Evolutionary conservation across 2,329 filamentous ascomycete species (phyloP).

Genomic region (Pestalotiopsis sp.): DNA sequence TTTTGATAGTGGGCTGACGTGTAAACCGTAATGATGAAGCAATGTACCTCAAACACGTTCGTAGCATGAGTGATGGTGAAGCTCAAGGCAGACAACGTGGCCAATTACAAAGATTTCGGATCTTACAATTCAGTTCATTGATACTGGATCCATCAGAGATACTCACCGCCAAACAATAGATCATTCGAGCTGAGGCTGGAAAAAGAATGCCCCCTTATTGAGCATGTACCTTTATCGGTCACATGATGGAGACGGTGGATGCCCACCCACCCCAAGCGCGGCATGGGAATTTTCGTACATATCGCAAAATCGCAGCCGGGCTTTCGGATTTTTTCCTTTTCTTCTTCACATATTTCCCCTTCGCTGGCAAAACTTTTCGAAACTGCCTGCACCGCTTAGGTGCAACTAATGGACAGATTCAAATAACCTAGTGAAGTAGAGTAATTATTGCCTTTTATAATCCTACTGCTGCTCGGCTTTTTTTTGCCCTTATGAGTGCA

Average conservation of each 20-base stretch:
- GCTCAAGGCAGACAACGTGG: neutral
- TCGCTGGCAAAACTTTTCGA: conserved; percentile 37
- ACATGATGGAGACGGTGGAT: conserved; percentile 4
- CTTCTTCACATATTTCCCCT: conserved; percentile 53
- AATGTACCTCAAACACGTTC: conserved; percentile 5
- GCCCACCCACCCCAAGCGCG: neutral
- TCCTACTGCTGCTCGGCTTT: conserved; percentile 51
- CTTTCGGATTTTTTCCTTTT: conserved; percentile 17
- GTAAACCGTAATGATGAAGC: neutral
- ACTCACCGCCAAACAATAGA: neutral
- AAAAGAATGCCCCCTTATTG: neutral
- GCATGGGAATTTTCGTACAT: neutral
- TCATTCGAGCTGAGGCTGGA: neutral
- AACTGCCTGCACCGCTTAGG: conserved; percentile 35
- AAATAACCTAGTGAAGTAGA: conserved; percentile 56
- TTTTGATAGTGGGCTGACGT: neutral
- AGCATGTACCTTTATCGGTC: neutral
- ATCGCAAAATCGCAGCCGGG: conserved; percentile 3
- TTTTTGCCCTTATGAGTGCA: conserved; percentile 43
- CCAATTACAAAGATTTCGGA: neutral
- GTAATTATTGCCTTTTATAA: conserved; percentile 59
- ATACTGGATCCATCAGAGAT: neutral
- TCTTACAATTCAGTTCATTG: neutral
- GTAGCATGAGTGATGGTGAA: no score
- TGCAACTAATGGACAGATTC: conserved; percentile 44